Percentiles rank a stretch among this genome's conserved stretches.
These are phyloP conservation scores for Didymella arachidicola DNA, from an alignment of 2,329 filamentous ascomycete genomes.

Conservation along the genomic window DNA sequence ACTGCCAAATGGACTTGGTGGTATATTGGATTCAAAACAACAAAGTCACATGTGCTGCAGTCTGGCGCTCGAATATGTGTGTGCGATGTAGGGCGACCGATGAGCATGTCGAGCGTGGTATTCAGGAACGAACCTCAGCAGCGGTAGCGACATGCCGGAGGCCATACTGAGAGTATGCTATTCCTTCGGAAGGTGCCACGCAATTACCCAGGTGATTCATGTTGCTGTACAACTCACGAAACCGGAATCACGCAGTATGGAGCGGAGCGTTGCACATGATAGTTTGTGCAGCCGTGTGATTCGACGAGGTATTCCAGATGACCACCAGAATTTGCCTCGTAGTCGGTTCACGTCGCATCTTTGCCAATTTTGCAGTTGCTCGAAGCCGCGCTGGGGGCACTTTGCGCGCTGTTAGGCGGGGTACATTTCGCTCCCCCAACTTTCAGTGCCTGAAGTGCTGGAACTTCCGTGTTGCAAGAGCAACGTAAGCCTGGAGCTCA, in stretches of 20 bases:
- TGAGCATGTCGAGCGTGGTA: slow-evolving; percentile 15
- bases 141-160: slow-evolving; percentile 19
- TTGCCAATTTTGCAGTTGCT: slow-evolving; percentile 20
- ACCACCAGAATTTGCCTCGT: slow-evolving; percentile 45
- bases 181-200: slow-evolving; percentile 31
- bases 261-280: slow-evolving; percentile 49
- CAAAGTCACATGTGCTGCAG: slow-evolving; percentile 7
- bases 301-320: slow-evolving; percentile 44
- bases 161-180: slow-evolving; percentile 21
- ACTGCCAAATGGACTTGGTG: neutral
- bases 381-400: slow-evolving; percentile 26
- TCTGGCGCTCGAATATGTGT: slow-evolving; percentile 6
- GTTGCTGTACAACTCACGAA: slow-evolving; percentile 52
- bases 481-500: slow-evolving; percentile 19
- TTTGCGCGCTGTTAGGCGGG: slow-evolving; percentile 26
- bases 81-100: slow-evolving; percentile 15
- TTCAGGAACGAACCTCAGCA: slow-evolving; percentile 23
- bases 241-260: slow-evolving; percentile 47
- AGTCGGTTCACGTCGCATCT: slow-evolving; percentile 41
- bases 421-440: slow-evolving; percentile 29
- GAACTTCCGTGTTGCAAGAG: slow-evolving; percentile 31
- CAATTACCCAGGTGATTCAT: slow-evolving; percentile 25
- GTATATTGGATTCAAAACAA: neutral
- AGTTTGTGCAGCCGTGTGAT: slow-evolving; percentile 43
- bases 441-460: slow-evolving; percentile 28